Conservation (phyloP, 495 filamentous ascomycete genomes). For the Aspergillus conjunctus region DNA sequence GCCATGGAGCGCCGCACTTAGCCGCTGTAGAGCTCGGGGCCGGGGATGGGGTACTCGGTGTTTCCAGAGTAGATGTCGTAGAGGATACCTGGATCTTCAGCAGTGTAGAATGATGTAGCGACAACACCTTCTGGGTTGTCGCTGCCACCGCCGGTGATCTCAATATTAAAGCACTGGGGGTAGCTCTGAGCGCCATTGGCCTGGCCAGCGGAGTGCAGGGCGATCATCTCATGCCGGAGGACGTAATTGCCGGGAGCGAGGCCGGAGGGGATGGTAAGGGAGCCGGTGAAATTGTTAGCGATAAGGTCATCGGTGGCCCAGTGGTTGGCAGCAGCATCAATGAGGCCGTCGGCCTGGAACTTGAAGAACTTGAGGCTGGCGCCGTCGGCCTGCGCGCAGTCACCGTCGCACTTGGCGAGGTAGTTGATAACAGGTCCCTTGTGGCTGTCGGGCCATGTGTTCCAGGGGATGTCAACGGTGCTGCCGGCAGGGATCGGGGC, state of each 20-base stretch:
- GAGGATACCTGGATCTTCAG: neutral
- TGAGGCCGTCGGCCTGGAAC: conserved; percentile 55
- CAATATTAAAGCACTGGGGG: conserved; percentile 67
- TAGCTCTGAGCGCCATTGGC: conserved; percentile 64
- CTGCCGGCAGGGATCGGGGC: conserved; percentile 46
- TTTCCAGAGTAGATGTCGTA: neutral
- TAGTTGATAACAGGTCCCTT: conserved; percentile 58
- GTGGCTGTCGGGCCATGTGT: conserved; percentile 30
- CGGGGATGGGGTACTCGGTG: neutral
- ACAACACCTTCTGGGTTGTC: neutral
- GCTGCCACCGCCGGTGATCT: conserved; percentile 57
- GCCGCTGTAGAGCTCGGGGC: conserved; percentile 30
- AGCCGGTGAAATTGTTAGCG: conserved; percentile 58
- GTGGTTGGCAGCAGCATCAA: conserved; percentile 44
- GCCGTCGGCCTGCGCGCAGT: conserved; percentile 59
- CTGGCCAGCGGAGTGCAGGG: conserved; percentile 56
- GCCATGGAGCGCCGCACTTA: conserved; percentile 14
- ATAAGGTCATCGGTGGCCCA: conserved; percentile 64
- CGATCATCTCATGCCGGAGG: conserved; percentile 69
- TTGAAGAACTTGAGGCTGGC: conserved; percentile 64
- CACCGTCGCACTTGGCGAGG: conserved; percentile 62
- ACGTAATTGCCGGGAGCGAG: conserved; percentile 66
- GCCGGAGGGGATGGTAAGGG: conserved; percentile 58
- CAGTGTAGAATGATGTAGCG: neutral
- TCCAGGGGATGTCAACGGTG: conserved; percentile 43